These are phyloP conservation scores for Silene conica DNA, from an alignment of 148 eudicot genomes.

Conservation along the genomic window DNA sequence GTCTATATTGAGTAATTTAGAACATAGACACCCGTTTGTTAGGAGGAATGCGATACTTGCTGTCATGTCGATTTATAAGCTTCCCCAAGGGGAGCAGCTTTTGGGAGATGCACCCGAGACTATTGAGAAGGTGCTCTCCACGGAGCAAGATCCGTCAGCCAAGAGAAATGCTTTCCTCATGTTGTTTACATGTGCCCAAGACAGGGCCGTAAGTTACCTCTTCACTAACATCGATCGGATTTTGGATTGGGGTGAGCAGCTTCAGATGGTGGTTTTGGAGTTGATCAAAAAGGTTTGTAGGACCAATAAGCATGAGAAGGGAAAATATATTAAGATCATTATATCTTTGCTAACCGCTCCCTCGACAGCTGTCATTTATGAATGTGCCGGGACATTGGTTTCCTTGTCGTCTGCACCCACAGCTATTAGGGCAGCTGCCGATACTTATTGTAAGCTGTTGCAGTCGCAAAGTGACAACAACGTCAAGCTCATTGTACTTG, in stretches of 20 bases:
- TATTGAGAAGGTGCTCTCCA: constrained; percentile 61
- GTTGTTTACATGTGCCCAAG: constrained; percentile 85
- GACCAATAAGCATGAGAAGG: constrained; percentile 78
- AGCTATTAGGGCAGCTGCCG: constrained; percentile 90
- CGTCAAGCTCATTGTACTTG: constrained; percentile 91
- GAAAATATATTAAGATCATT: constrained; percentile 82
- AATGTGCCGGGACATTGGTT: constrained; percentile 88
- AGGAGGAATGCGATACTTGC: constrained; percentile 76
- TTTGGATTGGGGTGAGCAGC: constrained; percentile 76
- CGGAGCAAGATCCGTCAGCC: constrained; percentile 77
- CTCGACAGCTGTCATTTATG: constrained; percentile 78
- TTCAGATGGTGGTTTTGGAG: constrained; percentile 94
- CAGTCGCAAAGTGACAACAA: constrained; percentile 94
- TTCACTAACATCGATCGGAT: constrained; percentile 65
- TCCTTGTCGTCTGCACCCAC: constrained; percentile 91
- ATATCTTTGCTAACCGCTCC: constrained; percentile 79
- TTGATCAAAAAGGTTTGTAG: constrained; percentile 81
- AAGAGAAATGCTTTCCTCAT: constrained; percentile 90
- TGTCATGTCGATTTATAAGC: constrained; percentile 65
- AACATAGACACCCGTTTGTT: constrained; percentile 68
- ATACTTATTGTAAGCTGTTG: constrained; percentile 83
- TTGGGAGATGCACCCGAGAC: constrained; percentile 64
- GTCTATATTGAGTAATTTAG: constrained; percentile 52
- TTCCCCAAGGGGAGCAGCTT: constrained; percentile 79
- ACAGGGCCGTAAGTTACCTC: constrained; percentile 74